These are phyloP conservation scores for Daphne laureola DNA, from an alignment of 441 rosid species.

Conservation along the genomic window DNA sequence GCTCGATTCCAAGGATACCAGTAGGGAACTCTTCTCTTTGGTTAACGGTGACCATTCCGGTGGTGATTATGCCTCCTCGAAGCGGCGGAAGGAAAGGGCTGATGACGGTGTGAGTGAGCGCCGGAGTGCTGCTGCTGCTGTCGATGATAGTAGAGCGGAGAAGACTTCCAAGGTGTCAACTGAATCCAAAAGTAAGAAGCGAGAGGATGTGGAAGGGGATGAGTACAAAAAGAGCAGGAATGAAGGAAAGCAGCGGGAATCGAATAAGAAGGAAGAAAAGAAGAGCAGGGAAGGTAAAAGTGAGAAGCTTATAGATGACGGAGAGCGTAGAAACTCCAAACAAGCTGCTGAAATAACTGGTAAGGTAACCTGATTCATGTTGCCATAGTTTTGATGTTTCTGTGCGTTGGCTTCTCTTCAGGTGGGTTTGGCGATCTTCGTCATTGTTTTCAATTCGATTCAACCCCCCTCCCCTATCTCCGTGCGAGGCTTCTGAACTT, in stretches of 20 bases:
- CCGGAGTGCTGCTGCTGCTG: slow-evolving; percentile 79
- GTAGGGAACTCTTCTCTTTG: slow-evolving; percentile 36
- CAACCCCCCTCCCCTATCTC: too few species aligned
- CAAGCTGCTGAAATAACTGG: slow-evolving; percentile 55
- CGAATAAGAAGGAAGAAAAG: slow-evolving; percentile 56
- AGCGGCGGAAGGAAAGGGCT: slow-evolving; percentile 54
- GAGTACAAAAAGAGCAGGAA: slow-evolving; percentile 39
- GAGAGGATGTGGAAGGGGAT: slow-evolving; percentile 53
- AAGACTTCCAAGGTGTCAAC: slow-evolving; percentile 47
- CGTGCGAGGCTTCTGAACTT: too few species aligned
- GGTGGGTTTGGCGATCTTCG: too few species aligned
- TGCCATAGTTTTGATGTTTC: too few species aligned
- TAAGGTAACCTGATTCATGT: slow-evolving; percentile 31
- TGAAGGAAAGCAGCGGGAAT: slow-evolving; percentile 66
- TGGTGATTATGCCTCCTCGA: slow-evolving; percentile 51
- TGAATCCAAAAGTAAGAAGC: slow-evolving; percentile 63
- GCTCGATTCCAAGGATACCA: slow-evolving; percentile 39
- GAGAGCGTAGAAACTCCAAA: slow-evolving; percentile 35
- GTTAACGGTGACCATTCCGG: slow-evolving; percentile 50
- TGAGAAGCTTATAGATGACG: slow-evolving; percentile 40
- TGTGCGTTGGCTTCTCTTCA: too few species aligned
- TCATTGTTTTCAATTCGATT: too few species aligned
- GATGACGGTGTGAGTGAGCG: slow-evolving; percentile 56
- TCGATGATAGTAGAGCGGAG: slow-evolving; percentile 39
- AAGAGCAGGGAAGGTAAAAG: slow-evolving; percentile 52